Evolutionary conservation across 1,284 basidiomycete genomes (phyloP).

Genomic region (Microstroma glucosiphilum): DNA sequence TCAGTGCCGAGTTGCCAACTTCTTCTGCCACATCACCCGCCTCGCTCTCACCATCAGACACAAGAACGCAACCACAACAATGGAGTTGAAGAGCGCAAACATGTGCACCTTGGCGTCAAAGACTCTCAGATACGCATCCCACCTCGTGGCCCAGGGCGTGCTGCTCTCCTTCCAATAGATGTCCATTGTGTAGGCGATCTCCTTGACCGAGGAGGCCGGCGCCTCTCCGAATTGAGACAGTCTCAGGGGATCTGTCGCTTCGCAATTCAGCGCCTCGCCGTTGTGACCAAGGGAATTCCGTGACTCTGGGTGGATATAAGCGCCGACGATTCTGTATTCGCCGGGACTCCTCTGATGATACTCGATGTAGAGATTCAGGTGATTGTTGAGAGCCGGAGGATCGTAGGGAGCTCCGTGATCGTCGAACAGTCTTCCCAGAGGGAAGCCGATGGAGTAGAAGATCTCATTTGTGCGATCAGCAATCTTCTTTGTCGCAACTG

Average conservation of each 20-base stretch:
- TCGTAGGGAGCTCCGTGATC: conserved; percentile 50
- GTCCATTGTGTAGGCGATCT: conserved; percentile 81
- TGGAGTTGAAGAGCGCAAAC: conserved; percentile 89
- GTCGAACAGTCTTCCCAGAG: conserved; percentile 43
- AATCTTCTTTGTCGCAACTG: conserved; percentile 73
- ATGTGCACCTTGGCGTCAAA: conserved; percentile 58
- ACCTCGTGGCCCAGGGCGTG: conserved; percentile 71
- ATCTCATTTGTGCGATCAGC: conserved; percentile 67
- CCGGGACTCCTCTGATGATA: conserved; percentile 40
- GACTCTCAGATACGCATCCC: conserved; percentile 82
- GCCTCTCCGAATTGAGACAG: conserved; percentile 19
- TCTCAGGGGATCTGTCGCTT: neutral
- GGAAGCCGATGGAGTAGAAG: conserved; percentile 59
- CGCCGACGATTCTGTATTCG: conserved; percentile 48
- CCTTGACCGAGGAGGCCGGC: conserved; percentile 52
- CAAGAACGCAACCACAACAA: conserved; percentile 67
- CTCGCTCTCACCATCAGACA: conserved; percentile 64
- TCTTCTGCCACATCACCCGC: conserved; percentile 42
- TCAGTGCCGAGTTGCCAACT: conserved; percentile 60
- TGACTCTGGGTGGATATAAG: conserved; percentile 40
- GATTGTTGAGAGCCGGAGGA: conserved; percentile 47
- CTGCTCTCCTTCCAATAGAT: conserved; percentile 81
- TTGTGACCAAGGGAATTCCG: conserved; percentile 27
- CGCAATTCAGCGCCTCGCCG: conserved; percentile 11
- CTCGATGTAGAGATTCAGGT: conserved; percentile 46